Percentiles rank a stretch among this genome's conserved stretches.
Conservation (phyloP, 345 rosid genomes). For the Nephelium lappaceum region DNA sequence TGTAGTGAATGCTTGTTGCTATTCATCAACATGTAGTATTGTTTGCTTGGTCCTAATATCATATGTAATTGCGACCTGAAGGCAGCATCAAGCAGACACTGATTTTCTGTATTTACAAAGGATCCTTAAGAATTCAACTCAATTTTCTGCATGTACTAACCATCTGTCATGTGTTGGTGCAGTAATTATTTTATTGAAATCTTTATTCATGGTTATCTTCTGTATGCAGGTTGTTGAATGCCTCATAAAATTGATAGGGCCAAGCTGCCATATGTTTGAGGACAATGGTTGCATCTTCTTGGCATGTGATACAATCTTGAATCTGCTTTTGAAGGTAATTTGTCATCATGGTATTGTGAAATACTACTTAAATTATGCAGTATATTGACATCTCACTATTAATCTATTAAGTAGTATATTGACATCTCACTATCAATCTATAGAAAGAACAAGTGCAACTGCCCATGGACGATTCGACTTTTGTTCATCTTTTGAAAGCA, state of each 20-base stretch:
- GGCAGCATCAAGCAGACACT: conserved; percentile 2
- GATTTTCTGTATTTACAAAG: not conserved
- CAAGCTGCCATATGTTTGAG: conserved; percentile 37
- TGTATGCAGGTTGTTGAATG: conserved; percentile 68
- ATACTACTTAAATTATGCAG: not conserved
- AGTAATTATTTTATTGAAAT: not conserved
- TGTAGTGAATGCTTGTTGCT: conserved; percentile 4
- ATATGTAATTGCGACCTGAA: not conserved
- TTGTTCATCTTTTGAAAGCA: conserved; percentile 55
- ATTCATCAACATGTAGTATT: conserved; percentile 5
- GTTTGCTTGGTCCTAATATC: conserved; percentile 3
- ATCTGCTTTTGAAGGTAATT: conserved; percentile 80
- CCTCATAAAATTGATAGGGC: conserved; percentile 58
- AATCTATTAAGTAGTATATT: conserved; percentile 22
- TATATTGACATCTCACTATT: conserved; percentile 15
- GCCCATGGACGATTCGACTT: conserved; percentile 43
- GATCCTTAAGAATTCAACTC: not conserved
- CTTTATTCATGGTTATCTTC: not conserved
- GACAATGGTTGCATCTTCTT: conserved; percentile 55
- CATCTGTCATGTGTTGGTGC: not conserved
- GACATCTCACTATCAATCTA: conserved; percentile 7
- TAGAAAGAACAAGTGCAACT: conserved; percentile 59
- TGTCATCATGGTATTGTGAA: conserved; percentile 8
- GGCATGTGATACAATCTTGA: conserved; percentile 89
- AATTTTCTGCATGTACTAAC: not conserved